Base-by-base conservation (phyloP, 352 stramenopile species). In the Phytophthora hibernalis region DNA sequence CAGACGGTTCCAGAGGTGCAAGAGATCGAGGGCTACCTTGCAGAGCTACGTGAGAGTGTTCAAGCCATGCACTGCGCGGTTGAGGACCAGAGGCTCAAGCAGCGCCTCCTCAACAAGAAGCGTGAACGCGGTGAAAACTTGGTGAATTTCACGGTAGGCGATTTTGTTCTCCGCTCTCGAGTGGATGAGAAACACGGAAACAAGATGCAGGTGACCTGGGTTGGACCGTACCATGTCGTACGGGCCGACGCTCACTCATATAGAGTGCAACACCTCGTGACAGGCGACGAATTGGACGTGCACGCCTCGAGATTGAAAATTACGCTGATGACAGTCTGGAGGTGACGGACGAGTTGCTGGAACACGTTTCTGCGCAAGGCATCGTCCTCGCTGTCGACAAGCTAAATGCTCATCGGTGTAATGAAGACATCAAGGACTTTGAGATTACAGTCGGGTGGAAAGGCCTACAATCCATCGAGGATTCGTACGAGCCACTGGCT, bases 281-380 rank as follows among this genome's bases (percentile, higher is more conserved):
- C 42, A 28, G 42, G 42, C 2, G 42, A 49, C 7, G 42, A 28
- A 30, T 9, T 24, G 18, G 42, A 49, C 18, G 20, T 28, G 20
- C 42, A 49, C 18, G 42, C 42, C 1, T 49, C 42, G n/a, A 49
- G 42, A 28, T 5, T 49, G 7, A 49, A 49, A 15, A 28, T 49
- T 49, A 49, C 42, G 42, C 42, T 28, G 42, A 49, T 28, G 42
- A 49, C 18, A 49, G 35, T n/a, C 13, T 42, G 35, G 35, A 42
- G 13, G 35, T 42, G 13, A 42, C 12, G 3, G 35, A 42, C 35
- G 35, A 42, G 35, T 16, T 42, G 13, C 12, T 42, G 13, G 35
- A 42, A 16, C 35, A 42, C 35, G 13, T 42, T n/a, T 42, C 35
- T n/a, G 35, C 35, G 16, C 35, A 42, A 49, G 42, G 42, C 7